These are phyloP conservation scores for Alternaria ethzedia DNA, from an alignment of 2,329 filamentous ascomycete genomes.

Conservation along the genomic window DNA sequence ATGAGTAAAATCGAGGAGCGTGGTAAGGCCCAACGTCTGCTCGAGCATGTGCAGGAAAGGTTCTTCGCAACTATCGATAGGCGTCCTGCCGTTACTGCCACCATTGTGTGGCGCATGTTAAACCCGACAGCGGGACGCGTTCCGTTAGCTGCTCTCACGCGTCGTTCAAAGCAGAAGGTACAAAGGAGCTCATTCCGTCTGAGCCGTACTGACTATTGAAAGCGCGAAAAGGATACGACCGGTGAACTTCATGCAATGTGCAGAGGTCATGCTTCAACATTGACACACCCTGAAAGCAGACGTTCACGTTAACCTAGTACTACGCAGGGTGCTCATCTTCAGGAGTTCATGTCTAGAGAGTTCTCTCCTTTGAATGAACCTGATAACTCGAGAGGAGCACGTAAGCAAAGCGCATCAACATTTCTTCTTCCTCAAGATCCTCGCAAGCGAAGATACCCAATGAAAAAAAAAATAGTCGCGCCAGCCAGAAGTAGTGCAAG, in stretches of 20 bases:
- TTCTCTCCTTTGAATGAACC: not conserved
- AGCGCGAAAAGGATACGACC: not conserved
- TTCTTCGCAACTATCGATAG: not conserved
- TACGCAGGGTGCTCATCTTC: not conserved
- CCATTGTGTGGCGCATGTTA: not conserved
- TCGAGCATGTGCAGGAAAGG: not conserved
- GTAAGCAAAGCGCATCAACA: not conserved
- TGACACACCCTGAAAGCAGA: not conserved
- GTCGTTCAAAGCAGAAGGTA: not conserved
- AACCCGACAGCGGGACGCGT: not conserved
- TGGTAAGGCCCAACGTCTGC: not conserved
- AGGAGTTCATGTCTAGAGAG: fast-evolving
- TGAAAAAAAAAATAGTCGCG: not conserved
- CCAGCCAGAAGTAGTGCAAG: not conserved
- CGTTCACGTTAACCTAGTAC: not conserved
- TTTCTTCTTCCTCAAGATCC: not conserved
- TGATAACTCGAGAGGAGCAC: fast-evolving
- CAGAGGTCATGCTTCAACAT: not conserved
- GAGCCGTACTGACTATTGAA: not conserved
- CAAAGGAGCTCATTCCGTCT: not conserved
- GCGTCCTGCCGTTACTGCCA: not conserved
- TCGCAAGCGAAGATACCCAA: not conserved
- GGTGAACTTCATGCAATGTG: not conserved
- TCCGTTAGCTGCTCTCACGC: not conserved
- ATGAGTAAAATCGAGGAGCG: fast-evolving